Evolutionary conservation across 2,329 filamentous ascomycete genomes (phyloP), one percentile per base, ranked within the genome.

Genomic region (Colletotrichum spinosum): DNA sequence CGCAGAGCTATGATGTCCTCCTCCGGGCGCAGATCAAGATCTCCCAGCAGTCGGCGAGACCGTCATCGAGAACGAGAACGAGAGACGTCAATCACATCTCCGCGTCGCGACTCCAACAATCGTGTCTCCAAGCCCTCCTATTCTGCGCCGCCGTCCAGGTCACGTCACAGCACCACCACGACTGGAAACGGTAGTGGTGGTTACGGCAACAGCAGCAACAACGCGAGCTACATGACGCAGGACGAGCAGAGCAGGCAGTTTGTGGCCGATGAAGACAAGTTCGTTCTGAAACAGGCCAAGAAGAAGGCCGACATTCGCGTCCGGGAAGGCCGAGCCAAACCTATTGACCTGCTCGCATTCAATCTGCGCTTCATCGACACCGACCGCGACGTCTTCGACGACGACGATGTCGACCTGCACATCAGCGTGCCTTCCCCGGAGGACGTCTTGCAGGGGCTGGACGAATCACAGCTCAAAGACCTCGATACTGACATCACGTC

Each of bases 251-350:
- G 90, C 69, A 85, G 89, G 34, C 86, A 91, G 74, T 99, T 96
- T 84, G 92, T 98, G 17, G 92, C 95, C 56, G 92, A 97, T 72
- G 96, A 99, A 78, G 96, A 99, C 81, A 90, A 91, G 69, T 99
- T 99, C 74, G 96, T 98, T 61, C 83, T 99, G 73, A 94, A 94
- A 78, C 96, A 99, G 80, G 92, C 95, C 51, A 99, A 98, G 84
- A 98, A 97, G 83, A 98, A 97, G 83, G 95, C 96, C 46, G 92
- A 94, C 69, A 97, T 99, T 71, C 91, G 96, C 45, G 94, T 98
- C 50, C 92, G 94, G 71, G 94, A 97, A 77, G 92, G 92, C 10
- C 89, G 97, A 70, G 94, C 95, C 60, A 94, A 93, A 74, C 92
- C 95, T 9, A 95, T 98, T 73, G 96, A 99, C 80, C 94, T 92